Evolutionary conservation across 768 basidiomycete species (phyloP), one percentile per base, ranked within the genome.

Genomic region (Mycena metata): DNA sequence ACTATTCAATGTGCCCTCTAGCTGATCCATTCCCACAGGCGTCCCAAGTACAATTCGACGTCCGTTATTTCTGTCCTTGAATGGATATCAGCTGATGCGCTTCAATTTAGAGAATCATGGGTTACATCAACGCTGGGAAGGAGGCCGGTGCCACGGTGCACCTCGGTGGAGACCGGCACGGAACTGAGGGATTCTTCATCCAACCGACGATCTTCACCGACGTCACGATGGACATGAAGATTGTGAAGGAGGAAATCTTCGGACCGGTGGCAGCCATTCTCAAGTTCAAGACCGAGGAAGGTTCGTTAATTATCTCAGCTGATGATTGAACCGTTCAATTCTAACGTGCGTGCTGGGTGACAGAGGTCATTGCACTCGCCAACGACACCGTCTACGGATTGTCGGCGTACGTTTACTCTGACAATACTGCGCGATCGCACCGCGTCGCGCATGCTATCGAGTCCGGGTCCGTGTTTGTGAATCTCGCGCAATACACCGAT

Each of bases 301-400:
- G 82, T 79, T 24, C 12, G 73, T 72, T 30, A 6, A 30, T 30
- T 30, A n/a, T n/a, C n/a, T 30, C 30, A 3, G 30, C 3, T 30
- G 6, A 30, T 30, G 3, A 30, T 30, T 30, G 30, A 30, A 6
- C n/a, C 23, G 43, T 47, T 66, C 26, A 15, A 12, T 49, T 3
- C 26, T 6, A n/a, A 16, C 30, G 7, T 16, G 46, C 26, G 17
- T n/a, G 16, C 23, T 43, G 10, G 11, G 77, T 30, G 30, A 30
- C 83, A 71, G 91, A 93, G 64, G 90, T 89, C 43, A 79, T 94
- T 72, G 79, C 77, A 52, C 85, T 88, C 75, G 97, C 95, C 30
- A 99, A 99, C 79, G 91, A 97, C 76, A 91, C 93, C 12, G 74
- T 84, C 24, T 97, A 96, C 78, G 96, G 96, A 65, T 88, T 98